Percentiles rank a stretch among this genome's conserved stretches.
Conservation (phyloP, 257 asterid species). For the Salvia splendens region DNA sequence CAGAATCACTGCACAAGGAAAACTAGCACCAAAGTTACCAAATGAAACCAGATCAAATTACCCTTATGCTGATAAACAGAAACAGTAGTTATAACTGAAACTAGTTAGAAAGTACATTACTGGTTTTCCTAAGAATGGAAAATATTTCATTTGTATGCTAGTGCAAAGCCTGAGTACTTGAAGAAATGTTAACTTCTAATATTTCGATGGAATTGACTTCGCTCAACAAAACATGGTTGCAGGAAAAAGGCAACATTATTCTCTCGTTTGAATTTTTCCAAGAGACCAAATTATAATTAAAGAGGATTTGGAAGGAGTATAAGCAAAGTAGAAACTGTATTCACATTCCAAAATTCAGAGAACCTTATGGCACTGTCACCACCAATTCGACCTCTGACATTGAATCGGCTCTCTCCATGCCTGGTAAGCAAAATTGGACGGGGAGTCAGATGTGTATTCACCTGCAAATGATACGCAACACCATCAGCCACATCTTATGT, state of each 20-base stretch:
- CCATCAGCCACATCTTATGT: conserved; percentile 21
- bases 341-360: conserved; percentile 23
- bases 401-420: conserved; percentile 95
- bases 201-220: conserved; percentile 6
- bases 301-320: conserved; percentile 7
- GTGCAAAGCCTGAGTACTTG: conserved; percentile 15
- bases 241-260: neutral
- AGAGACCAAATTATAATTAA: conserved; percentile 8
- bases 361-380: conserved; percentile 95
- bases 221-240: conserved; percentile 20
- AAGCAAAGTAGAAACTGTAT: conserved; percentile 19
- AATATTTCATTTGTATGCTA: neutral
- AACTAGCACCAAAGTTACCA: conserved; percentile 7
- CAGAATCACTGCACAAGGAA: conserved; percentile 68
- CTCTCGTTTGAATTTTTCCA: neutral
- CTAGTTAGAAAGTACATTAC: neutral
- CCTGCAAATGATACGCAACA: conserved; percentile 52
- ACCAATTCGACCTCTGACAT: conserved; percentile 97
- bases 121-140: conserved; percentile 4
- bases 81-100: neutral
- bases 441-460: conserved; percentile 95
- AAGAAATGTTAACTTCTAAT: neutral
- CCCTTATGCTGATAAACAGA: neutral
- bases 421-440: conserved; percentile 97
- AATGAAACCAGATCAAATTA: neutral